phyloP scores from a whole-genome alignment of 2,329 filamentous ascomycete species.

The Aspergillus pseudoglaucus region DNA sequence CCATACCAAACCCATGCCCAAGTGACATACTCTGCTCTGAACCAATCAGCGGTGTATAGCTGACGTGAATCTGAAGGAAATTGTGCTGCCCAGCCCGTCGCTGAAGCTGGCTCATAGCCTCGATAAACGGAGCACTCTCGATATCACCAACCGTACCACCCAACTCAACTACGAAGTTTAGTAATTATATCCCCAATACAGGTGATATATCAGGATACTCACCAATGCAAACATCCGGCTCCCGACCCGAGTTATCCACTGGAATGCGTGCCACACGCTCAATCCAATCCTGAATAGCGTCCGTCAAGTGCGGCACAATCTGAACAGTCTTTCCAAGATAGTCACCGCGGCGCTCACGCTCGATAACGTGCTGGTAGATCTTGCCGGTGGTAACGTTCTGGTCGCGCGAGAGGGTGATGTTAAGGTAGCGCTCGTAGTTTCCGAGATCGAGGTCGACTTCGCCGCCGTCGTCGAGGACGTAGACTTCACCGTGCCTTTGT shows the following conservation, averaged over 20 bases:
- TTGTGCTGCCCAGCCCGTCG: conserved; percentile 67
- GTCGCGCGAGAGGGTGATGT: conserved; percentile 72
- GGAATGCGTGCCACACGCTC: conserved; percentile 76
- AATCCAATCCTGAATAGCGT: conserved; percentile 90
- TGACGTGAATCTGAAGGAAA: conserved; percentile 80
- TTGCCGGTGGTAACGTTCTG: conserved; percentile 98
- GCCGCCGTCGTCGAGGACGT: conserved; percentile 77
- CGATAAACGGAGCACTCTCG: conserved; percentile 79
- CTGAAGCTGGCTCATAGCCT: conserved; percentile 74
- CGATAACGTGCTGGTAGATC: conserved; percentile 84
- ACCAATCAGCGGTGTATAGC: conserved; percentile 64
- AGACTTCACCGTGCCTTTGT: conserved; percentile 66
- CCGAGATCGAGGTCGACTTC: conserved; percentile 70
- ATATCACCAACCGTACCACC: conserved; percentile 60
- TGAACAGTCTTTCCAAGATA: conserved; percentile 88
- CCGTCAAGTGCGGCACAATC: conserved; percentile 85
- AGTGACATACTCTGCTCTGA: conserved; percentile 58
- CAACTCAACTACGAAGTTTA: conserved; percentile 29
- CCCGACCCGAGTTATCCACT: conserved; percentile 73
- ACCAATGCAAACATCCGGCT: conserved; percentile 89
- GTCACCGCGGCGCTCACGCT: conserved; percentile 63
- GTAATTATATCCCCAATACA: neutral
- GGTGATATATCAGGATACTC: conserved; percentile 34
- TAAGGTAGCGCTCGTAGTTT: conserved; percentile 75
- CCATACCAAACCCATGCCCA: neutral